Percentiles rank a stretch among this genome's conserved stretches.
Evolutionary conservation across 768 basidiomycete species (phyloP).

Genomic region (Lactifluus echinatus): DNA sequence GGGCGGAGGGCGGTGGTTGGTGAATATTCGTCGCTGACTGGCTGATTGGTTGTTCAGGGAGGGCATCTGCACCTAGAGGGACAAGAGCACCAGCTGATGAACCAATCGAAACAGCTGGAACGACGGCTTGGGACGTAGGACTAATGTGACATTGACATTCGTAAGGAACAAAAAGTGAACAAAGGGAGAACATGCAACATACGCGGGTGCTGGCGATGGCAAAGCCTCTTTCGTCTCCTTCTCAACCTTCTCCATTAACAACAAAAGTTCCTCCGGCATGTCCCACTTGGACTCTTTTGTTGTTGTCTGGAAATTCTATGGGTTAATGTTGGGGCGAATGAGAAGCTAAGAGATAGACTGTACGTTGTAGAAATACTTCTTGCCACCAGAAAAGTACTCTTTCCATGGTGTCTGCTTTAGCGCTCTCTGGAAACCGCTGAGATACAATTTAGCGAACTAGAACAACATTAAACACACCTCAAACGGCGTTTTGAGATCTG

Average conservation of each 20-base stretch:
- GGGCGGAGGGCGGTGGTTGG: slow-evolving; percentile 47
- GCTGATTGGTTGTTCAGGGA: slow-evolving; percentile 34
- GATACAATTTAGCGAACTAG: not conserved
- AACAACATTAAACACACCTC: slow-evolving; percentile 47
- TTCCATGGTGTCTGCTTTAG: slow-evolving; percentile 89
- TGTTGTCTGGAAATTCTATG: slow-evolving; percentile 47
- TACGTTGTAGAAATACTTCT: slow-evolving; percentile 89
- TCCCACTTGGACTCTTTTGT: slow-evolving; percentile 97
- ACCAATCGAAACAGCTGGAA: not conserved
- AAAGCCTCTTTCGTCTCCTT: slow-evolving; percentile 47
- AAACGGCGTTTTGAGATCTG: slow-evolving; percentile 71
- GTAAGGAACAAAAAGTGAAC: not conserved
- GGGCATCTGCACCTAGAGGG: slow-evolving; percentile 24
- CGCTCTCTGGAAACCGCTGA: slow-evolving; percentile 50
- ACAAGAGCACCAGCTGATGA: slow-evolving; percentile 26
- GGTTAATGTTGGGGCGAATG: not conserved
- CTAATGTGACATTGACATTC: not conserved
- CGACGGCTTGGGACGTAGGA: slow-evolving; percentile 5
- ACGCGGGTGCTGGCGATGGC: slow-evolving; percentile 16
- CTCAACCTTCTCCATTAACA: slow-evolving; percentile 80
- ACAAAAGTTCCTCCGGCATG: slow-evolving; percentile 84
- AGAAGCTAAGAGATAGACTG: slow-evolving; percentile 21
- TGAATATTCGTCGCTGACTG: slow-evolving; percentile 47
- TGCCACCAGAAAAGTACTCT: slow-evolving; percentile 86
- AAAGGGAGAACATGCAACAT: not conserved